Conservation (phyloP, 495 filamentous ascomycete genomes). For the Tetracladium setigerum region DNA sequence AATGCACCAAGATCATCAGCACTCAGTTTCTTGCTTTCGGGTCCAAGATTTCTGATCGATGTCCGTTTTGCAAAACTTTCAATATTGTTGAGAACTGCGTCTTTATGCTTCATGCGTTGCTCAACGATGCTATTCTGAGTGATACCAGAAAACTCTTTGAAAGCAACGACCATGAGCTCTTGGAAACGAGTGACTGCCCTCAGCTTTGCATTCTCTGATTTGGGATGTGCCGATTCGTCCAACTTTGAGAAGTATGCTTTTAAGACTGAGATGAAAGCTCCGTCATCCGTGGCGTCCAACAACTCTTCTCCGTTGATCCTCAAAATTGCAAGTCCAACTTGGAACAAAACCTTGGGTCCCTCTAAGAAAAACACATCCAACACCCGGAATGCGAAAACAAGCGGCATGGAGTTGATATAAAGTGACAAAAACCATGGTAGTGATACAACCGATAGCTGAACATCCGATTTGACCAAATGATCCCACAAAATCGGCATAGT, state of each 20-base stretch:
- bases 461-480: constrained; percentile 87
- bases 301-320: constrained; percentile 97
- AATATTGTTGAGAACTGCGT: constrained; percentile 84
- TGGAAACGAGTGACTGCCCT: constrained; percentile 92
- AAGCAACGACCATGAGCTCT: constrained; percentile 96
- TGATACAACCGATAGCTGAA: constrained; percentile 97
- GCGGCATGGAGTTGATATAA: constrained; percentile 98
- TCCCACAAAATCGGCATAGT: constrained; percentile 99
- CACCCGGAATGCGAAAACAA: constrained; percentile 94
- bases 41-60: constrained; percentile 89
- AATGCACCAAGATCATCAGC: constrained; percentile 78
- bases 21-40: constrained; percentile 84
- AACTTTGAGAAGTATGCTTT: constrained; percentile 91
- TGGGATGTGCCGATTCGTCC: constrained; percentile 93
- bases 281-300: constrained; percentile 91
- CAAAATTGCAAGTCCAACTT: constrained; percentile 90
- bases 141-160: constrained; percentile 94
- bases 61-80: constrained; percentile 96
- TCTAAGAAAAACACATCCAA: constrained; percentile 97
- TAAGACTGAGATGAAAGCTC: constrained; percentile 90
- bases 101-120: constrained; percentile 84
- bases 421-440: constrained; percentile 96
- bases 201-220: constrained; percentile 86
- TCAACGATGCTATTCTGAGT: constrained; percentile 89
- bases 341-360: constrained; percentile 94